Conservation (phyloP, 2,329 filamentous ascomycete species). For the Magnaporthiopsis rhizophila region DNA sequence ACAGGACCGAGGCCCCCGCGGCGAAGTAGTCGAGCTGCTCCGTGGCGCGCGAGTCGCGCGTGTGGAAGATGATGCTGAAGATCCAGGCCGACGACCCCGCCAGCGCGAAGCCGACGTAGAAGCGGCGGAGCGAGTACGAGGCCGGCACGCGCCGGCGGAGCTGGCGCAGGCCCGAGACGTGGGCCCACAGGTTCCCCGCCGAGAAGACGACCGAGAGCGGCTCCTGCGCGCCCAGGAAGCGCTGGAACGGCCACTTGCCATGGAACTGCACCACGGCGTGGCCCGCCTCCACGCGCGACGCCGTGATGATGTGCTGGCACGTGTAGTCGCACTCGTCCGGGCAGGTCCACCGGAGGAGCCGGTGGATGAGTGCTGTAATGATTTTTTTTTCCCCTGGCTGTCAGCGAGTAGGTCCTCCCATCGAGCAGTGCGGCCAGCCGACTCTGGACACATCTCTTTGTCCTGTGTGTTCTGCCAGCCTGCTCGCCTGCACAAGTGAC, state of each 20-base stretch:
- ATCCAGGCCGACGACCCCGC: conserved; percentile 78
- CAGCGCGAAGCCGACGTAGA: conserved; percentile 73
- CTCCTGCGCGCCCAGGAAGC: conserved; percentile 88
- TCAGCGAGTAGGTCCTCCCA: neutral
- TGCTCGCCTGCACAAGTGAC: neutral
- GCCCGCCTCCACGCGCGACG: conserved; percentile 56
- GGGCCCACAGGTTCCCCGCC: conserved; percentile 81
- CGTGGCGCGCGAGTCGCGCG: conserved; percentile 73
- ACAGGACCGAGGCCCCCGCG: conserved; percentile 82
- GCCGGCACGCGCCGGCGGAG: conserved; percentile 63
- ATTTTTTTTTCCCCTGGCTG: conserved; percentile 5
- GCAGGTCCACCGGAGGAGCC: conserved; percentile 87
- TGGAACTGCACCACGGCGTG: conserved; percentile 82
- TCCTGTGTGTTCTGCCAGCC: neutral
- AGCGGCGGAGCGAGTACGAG: conserved; percentile 67
- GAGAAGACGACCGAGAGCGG: conserved; percentile 91
- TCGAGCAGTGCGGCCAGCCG: too few species aligned
- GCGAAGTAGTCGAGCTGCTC: conserved; percentile 97
- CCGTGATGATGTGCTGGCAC: conserved; percentile 89
- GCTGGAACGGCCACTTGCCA: conserved; percentile 96
- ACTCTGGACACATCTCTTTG: neutral
- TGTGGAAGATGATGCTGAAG: conserved; percentile 88
- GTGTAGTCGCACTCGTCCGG: conserved; percentile 93
- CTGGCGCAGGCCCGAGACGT: conserved; percentile 66
- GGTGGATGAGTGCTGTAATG: conserved; percentile 65